Base-by-base conservation (phyloP, 345 rosid species). In the Microcos paniculata region DNA sequence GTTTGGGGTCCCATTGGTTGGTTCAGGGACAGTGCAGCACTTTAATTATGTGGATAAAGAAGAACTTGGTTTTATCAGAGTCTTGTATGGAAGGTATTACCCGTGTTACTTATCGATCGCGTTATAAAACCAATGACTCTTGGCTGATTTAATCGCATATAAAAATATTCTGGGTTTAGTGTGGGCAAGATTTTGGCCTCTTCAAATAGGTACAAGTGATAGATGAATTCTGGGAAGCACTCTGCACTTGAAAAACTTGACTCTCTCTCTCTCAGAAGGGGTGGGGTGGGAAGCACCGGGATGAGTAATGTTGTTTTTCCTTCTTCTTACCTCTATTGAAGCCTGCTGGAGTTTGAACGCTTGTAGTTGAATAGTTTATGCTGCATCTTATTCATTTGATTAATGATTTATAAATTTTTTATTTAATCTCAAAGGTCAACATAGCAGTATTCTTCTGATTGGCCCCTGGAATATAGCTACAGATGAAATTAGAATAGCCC, bases 11-110 rank as follows among this genome's bases (percentile, higher is more conserved):
- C 75, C 70, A 28, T 53, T 72, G 79, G 77, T 78, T 79, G 80
- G 77, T 70, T 30, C 73, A 61, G 80, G 74, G 77, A 87, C 81
- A 83, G 55, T 61, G 63, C 83, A 76, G 52, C 67, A 11, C 11
- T 61, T 78, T 24, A 56, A 74, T 71, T 69, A 67, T 65, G 21
- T 75, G 62, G 66, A 82, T 59, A 89, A 84, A 49, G 83, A 76
- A 72, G 87, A 84, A 79, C 76, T 83, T 85, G 87, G 85, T 78
- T 91, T 89, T 79, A 81, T 89, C 59, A 91, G 74, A 85, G 83
- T 89, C 79, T 81, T 91, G 78, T 74, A 81, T 80, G 98, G 93
- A 89, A 92, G 97, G 99, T 94, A 89, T 73, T n/a, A n/a, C n/a
- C n/a, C n/a, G n/a, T n/a, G n/a, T n/a, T n/a, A n/a, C n/a, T n/a